Base-by-base conservation (phyloP, 2,329 filamentous ascomycete species). In the Ceratocystis huliohia region DNA sequence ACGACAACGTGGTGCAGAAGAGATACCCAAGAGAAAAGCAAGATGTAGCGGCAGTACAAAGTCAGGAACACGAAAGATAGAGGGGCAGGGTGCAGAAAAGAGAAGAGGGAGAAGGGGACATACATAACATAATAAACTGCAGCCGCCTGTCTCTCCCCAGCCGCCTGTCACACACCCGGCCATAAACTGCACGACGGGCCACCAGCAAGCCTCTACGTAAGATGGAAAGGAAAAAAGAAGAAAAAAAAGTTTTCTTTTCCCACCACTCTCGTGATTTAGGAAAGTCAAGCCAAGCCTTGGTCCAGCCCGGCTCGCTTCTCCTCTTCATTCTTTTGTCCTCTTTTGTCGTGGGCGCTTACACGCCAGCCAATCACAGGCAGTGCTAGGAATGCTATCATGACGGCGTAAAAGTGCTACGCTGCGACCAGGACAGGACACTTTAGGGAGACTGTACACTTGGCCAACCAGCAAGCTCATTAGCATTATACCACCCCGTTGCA, bases 321-420 rank as follows among this genome's bases (percentile, higher is more conserved):
- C 7, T 63, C 17, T 46, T 46, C 5, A 6, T 50, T 28, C 10
- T 63, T 30, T 63, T 50, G 61, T 6, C 46, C 25, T 37, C 13
- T 46, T 50, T 63, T 53, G 25, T 63, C 61, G 10, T 45, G n/a
- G 66, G 66, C 66, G 66, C 66, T 67, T 67, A 67, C 56, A 67
- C 63, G 5, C 17, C 56, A 63, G 46, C 66, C 66, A 67, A 67
- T 67, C 63, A 67, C 7, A 25, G 22, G 50, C 50, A 4, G 33
- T 25, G 5, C 33, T 17, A 4, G 20, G 33, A 48, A 41, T 41
- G 37, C 59, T 8, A 7, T 62, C 8, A 25, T 53, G 22, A 53
- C 25, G 15, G 48, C 48, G 20, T 25, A 41, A 41, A 41, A 41
- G 37, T 41, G 10, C 37, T 41, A 41, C 37, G 37, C 37, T 41